Conservation (phyloP, 2,329 filamentous ascomycete genomes). For the Achaetomium macrosporum region DNA sequence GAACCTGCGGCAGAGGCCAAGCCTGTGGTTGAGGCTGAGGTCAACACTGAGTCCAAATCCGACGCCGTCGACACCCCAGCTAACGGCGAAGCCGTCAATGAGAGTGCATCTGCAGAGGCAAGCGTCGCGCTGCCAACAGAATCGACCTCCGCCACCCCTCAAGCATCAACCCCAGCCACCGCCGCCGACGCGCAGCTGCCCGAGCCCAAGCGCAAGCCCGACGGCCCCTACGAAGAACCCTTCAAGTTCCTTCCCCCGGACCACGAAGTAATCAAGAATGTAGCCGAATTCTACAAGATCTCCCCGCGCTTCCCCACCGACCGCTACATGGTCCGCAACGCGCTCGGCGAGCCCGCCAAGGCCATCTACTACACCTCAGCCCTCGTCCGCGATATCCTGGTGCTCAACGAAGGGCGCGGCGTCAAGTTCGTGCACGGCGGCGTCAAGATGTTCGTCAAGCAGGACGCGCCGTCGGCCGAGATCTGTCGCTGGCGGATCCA, state of each 20-base stretch:
- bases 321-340: slow-evolving; percentile 94
- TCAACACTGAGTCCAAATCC: slow-evolving; percentile 11
- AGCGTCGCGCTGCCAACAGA: slow-evolving; percentile 6
- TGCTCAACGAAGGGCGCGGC: slow-evolving; percentile 79
- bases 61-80: slow-evolving; percentile 9
- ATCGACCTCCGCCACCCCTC: slow-evolving; percentile 15
- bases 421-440: slow-evolving; percentile 96
- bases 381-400: slow-evolving; percentile 78
- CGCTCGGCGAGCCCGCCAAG: slow-evolving; percentile 78
- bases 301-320: slow-evolving; percentile 80
- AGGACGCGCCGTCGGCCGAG: slow-evolving; percentile 79
- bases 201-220: slow-evolving; percentile 37
- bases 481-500: slow-evolving; percentile 95
- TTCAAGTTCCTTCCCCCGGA: slow-evolving; percentile 81
- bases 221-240: slow-evolving; percentile 70
- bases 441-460: slow-evolving; percentile 99
- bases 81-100: slow-evolving; percentile 7
- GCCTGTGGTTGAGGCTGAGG: slow-evolving; percentile 5
- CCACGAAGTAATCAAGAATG: slow-evolving; percentile 69
- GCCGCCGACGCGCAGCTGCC: slow-evolving; percentile 25
- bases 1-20: slow-evolving; percentile 4
- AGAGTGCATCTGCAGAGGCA: slow-evolving; percentile 16
- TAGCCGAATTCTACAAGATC: slow-evolving; percentile 80
- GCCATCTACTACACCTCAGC: slow-evolving; percentile 94
- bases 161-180: slow-evolving; percentile 22